Conservation (phyloP, 2,329 filamentous ascomycete genomes). For the Claviceps sp. region DNA sequence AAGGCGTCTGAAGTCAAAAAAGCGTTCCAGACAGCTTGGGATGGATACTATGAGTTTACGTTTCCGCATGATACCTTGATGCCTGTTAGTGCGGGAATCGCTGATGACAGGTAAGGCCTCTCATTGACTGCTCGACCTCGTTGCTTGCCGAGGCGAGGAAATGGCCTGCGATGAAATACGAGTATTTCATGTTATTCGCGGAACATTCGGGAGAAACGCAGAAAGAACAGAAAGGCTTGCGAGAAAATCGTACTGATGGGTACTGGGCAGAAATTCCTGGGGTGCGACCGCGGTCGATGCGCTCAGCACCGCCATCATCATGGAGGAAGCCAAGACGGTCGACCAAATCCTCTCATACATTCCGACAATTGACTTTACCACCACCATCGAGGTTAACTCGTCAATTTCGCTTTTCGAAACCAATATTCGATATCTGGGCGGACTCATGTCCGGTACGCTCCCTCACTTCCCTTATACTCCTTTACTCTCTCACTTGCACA, state of each 20-base stretch:
- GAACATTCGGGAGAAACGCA: background rate
- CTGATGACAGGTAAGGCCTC: constrained; percentile 52
- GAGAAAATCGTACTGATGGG: background rate
- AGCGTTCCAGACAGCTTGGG: constrained; percentile 57
- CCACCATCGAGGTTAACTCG: constrained; percentile 29
- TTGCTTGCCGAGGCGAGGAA: too few relatives aligned
- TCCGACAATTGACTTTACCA: constrained; percentile 54
- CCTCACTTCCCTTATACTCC: too few relatives aligned
- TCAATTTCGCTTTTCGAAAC: constrained; percentile 75
- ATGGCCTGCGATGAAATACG: too few relatives aligned
- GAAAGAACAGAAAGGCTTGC: background rate
- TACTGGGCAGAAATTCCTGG: constrained; percentile 56
- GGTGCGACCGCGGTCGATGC: constrained; percentile 73
- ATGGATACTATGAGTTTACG: constrained; percentile 58
- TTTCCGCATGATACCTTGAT: constrained; percentile 65
- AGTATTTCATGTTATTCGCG: too few relatives aligned
- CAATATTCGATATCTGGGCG: constrained; percentile 77
- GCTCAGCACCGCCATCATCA: constrained; percentile 65
- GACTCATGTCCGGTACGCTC: constrained; percentile 53
- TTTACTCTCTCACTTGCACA: too few relatives aligned
- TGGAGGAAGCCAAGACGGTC: constrained; percentile 57
- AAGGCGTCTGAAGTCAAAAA: constrained; percentile 35
- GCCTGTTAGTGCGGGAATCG: constrained; percentile 49
- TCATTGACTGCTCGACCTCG: too few relatives aligned
- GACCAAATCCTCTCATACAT: constrained; percentile 59